These are phyloP conservation scores for Pythium biforme DNA, from an alignment of 352 stramenopile genomes.

Conservation along the genomic window DNA sequence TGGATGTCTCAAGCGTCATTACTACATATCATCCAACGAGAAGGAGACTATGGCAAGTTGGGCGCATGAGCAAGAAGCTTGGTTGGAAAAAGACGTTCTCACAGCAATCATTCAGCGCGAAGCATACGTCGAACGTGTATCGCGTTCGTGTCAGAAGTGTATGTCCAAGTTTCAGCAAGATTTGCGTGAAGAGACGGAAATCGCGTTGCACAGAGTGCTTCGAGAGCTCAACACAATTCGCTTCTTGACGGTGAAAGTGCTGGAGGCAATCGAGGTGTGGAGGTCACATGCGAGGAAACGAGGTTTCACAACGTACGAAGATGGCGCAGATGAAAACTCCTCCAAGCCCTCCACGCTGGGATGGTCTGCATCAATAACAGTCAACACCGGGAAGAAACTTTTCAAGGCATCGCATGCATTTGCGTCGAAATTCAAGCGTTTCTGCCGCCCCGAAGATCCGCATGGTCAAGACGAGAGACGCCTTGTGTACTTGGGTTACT, in stretches of 20 bases:
- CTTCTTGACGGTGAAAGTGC: conserved; percentile 66
- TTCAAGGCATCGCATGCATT: conserved; percentile 76
- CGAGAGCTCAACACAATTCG: conserved; percentile 49
- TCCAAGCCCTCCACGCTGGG: conserved; percentile 32
- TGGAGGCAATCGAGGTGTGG: conserved; percentile 70
- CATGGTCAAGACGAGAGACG: conserved; percentile 53
- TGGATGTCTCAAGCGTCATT: conserved; percentile 67
- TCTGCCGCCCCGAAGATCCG: conserved; percentile 57
- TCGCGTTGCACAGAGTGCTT: conserved; percentile 37
- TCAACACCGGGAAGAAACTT: conserved; percentile 59
- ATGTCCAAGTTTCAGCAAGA: conserved; percentile 72
- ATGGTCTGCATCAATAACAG: conserved; percentile 70
- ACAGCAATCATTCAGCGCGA: conserved; percentile 60
- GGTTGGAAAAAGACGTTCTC: conserved; percentile 62
- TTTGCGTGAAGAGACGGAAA: conserved; percentile 43
- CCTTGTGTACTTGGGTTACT: conserved; percentile 73
- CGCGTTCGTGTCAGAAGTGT: conserved; percentile 42
- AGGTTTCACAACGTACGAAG: conserved; percentile 50
- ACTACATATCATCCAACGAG: conserved; percentile 70
- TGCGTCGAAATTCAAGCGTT: conserved; percentile 69
- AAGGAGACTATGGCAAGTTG: conserved; percentile 56
- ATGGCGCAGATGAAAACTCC: conserved; percentile 7
- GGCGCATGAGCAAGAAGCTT: conserved; percentile 61
- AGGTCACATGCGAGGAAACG: conserved; percentile 45
- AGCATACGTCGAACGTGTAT: conserved; percentile 41